Conservation (phyloP, 148 eudicot genomes). For the Chenopodium quinoa region DNA sequence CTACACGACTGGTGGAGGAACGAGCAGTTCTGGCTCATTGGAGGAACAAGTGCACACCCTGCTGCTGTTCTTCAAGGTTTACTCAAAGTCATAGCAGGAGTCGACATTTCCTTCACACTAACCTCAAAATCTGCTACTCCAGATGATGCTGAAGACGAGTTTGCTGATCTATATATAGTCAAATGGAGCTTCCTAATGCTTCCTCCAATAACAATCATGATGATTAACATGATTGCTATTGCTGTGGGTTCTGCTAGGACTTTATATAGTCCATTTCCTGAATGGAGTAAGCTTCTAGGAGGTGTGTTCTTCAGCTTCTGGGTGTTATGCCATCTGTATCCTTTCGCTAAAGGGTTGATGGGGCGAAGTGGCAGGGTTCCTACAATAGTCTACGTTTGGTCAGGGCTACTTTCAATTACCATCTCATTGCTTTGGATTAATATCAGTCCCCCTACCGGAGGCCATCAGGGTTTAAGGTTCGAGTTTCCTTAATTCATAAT, state of each 20-base stretch:
- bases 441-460: conserved; percentile 77
- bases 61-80: conserved; percentile 92
- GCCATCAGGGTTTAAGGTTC: conserved; percentile 40
- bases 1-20: conserved; percentile 99
- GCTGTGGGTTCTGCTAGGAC: conserved; percentile 78
- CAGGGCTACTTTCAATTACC: conserved; percentile 68
- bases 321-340: conserved; percentile 91
- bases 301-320: conserved; percentile 97
- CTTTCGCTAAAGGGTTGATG: conserved; percentile 94
- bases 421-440: conserved; percentile 75
- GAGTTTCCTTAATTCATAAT: conserved; percentile 42
- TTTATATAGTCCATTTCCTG: conserved; percentile 85
- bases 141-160: conserved; percentile 85
- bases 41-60: conserved; percentile 96
- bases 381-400: conserved; percentile 83
- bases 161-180: conserved; percentile 80
- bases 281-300: conserved; percentile 95
- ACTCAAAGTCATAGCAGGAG: conserved; percentile 83
- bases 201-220: conserved; percentile 85
- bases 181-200: conserved; percentile 76
- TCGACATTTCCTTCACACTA: conserved; percentile 88
- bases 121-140: conserved; percentile 74
- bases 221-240: conserved; percentile 76
- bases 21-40: conserved; percentile 97
- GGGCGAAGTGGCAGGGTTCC: conserved; percentile 83